A percentile compares a stretch with the other conserved stretches of the same genome.
phyloP scores from a whole-genome alignment of 176 grass and related monocot species.

The Ensete glaucum region DNA sequence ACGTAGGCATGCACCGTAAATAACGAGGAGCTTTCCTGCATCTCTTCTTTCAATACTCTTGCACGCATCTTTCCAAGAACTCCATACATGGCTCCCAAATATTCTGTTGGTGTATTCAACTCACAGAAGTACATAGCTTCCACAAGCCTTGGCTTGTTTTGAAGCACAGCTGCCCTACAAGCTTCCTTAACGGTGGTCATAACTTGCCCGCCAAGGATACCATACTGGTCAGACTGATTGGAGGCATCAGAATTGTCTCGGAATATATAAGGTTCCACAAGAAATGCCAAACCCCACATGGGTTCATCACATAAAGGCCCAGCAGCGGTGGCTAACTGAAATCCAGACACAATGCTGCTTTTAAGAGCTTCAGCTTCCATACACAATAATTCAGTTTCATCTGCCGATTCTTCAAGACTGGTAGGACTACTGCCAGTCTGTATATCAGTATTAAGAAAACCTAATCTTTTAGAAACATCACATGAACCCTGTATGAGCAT shows the following conservation, averaged over 20 bases:
- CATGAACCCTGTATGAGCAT: conserved; percentile 42
- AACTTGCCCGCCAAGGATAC: conserved; percentile 72
- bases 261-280: conserved; percentile 72
- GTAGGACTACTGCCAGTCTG: conserved; percentile 19
- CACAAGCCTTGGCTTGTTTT: conserved; percentile 85
- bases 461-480: conserved; percentile 62
- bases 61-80: conserved; percentile 67
- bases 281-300: conserved; percentile 76
- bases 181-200: conserved; percentile 87
- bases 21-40: conserved; percentile 72
- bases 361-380: conserved; percentile 52
- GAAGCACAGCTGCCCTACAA: conserved; percentile 60
- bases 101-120: conserved; percentile 55
- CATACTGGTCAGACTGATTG: conserved; percentile 59
- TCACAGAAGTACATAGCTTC: conserved; percentile 85
- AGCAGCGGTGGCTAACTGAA: conserved; percentile 66
- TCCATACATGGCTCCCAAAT: conserved; percentile 53
- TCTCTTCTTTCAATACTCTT: conserved; percentile 72
- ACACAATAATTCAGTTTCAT: conserved; percentile 34
- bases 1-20: conserved; percentile 76
- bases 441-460: conserved; percentile 31
- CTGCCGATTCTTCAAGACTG: conserved; percentile 10
- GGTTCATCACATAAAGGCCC: conserved; percentile 91
- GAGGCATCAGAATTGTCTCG: conserved; percentile 33
- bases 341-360: conserved; percentile 71